These are phyloP conservation scores for Claviceps spartinae DNA, from an alignment of 2,329 filamentous ascomycete genomes.

Conservation along the genomic window DNA sequence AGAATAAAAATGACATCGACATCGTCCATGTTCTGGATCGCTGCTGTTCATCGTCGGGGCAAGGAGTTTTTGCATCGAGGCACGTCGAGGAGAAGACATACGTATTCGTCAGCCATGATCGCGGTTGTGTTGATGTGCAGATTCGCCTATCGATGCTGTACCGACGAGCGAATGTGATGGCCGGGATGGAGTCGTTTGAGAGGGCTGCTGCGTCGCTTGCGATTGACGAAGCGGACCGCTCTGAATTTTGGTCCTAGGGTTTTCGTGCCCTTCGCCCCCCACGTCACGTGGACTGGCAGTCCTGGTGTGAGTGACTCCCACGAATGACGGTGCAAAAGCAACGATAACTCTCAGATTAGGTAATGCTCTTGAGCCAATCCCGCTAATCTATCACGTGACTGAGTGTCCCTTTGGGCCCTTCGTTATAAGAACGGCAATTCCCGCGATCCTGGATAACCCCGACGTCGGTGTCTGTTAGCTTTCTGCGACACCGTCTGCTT, in stretches of 20 bases:
- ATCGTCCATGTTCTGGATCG: not conserved
- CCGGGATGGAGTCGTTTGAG: slow-evolving; percentile 23
- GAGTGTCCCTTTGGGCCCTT: not conserved
- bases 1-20: not conserved
- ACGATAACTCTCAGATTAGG: not conserved
- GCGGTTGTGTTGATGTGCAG: slow-evolving; percentile 29
- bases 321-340: not conserved
- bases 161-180: slow-evolving; percentile 30
- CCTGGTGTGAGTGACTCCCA: not conserved
- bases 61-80: slow-evolving; percentile 13
- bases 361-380: no score
- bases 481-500: not conserved
- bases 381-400: not conserved
- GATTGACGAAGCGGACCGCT: slow-evolving; percentile 15
- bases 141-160: slow-evolving; percentile 31
- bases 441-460: no score
- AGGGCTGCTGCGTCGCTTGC: slow-evolving; percentile 17
- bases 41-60: slow-evolving; percentile 10
- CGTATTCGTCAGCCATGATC: slow-evolving; percentile 86
- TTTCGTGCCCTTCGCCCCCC: slow-evolving; percentile 25
- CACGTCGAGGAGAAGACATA: slow-evolving; percentile 37
- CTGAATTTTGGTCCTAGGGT: slow-evolving; percentile 26
- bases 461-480: not conserved
- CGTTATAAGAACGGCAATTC: no score
- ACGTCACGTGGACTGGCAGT: slow-evolving; percentile 15